A percentile compares a stretch with the other conserved stretches of the same genome.
These are phyloP conservation scores for Dicorynia guianensis DNA, from an alignment of 306 rosid species.

Conservation along the genomic window DNA sequence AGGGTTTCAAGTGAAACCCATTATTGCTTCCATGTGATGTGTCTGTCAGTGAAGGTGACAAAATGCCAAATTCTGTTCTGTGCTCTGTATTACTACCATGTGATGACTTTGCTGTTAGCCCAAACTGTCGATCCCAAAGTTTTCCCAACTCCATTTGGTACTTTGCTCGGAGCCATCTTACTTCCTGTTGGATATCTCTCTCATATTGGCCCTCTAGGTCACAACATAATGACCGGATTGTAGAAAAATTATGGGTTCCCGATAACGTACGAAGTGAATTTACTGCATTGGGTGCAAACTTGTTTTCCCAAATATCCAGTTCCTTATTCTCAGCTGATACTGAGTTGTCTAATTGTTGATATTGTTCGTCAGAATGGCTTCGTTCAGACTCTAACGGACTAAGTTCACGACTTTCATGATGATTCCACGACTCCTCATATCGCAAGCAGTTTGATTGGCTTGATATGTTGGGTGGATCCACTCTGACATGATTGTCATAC, in stretches of 20 bases:
- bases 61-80: slow-evolving; percentile 36
- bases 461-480: slow-evolving; percentile 44
- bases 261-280: slow-evolving; percentile 49
- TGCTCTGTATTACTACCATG: slow-evolving; percentile 37
- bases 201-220: slow-evolving; percentile 47
- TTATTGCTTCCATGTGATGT: slow-evolving; percentile 35
- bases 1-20: slow-evolving; percentile 41
- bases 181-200: slow-evolving; percentile 60
- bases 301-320: slow-evolving; percentile 44
- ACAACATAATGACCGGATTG: slow-evolving; percentile 41
- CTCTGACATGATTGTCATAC: slow-evolving; percentile 49
- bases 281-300: slow-evolving; percentile 24
- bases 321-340: slow-evolving; percentile 41
- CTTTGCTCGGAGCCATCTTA: slow-evolving; percentile 82
- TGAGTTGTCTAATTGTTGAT: slow-evolving; percentile 54
- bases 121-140: slow-evolving; percentile 57
- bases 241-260: slow-evolving; percentile 49
- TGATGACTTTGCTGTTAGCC: slow-evolving; percentile 49
- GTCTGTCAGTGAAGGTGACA: slow-evolving; percentile 44
- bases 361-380: slow-evolving; percentile 72
- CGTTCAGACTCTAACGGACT: slow-evolving; percentile 71
- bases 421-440: slow-evolving; percentile 63
- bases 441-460: slow-evolving; percentile 49
- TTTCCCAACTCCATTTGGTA: slow-evolving; percentile 68
- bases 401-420: slow-evolving; percentile 66